Conservation (phyloP, 2,329 filamentous ascomycete genomes). For the Westerdykella sp. region DNA sequence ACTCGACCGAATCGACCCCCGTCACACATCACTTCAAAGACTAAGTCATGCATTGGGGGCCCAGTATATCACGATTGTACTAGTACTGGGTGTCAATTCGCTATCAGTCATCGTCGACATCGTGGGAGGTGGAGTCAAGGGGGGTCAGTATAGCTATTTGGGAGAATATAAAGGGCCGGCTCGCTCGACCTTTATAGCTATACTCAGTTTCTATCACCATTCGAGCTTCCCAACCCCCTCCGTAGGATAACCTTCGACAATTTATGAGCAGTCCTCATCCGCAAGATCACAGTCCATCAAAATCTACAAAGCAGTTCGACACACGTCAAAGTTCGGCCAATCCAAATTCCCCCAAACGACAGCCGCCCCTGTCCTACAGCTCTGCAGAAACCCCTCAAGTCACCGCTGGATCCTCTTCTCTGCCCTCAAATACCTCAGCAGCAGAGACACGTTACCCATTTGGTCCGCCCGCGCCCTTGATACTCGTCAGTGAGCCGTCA, state of each 20-base stretch:
- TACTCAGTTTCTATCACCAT: not conserved
- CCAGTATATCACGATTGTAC: conserved; percentile 13
- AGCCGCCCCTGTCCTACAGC: conserved; percentile 6
- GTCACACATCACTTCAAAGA: conserved; percentile 14
- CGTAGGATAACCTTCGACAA: conserved; percentile 1
- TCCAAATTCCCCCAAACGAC: conserved; percentile 8
- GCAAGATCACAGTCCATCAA: conserved; percentile 20
- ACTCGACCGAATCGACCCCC: conserved; percentile 15
- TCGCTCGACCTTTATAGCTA: conserved; percentile 1
- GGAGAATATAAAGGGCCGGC: conserved; percentile 21
- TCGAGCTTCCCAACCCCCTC: conserved; percentile 1
- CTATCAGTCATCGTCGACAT: conserved; percentile 19
- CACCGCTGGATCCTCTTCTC: conserved; percentile 12
- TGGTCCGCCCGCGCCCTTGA: conserved; percentile 8
- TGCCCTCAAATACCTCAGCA: conserved; percentile 5
- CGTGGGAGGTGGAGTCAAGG: conserved; percentile 5
- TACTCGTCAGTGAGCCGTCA: conserved; percentile 14
- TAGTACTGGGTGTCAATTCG: conserved; percentile 14
- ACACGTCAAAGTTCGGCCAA: conserved; percentile 5
- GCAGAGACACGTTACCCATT: too few relatives aligned
- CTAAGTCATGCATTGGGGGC: conserved; percentile 21
- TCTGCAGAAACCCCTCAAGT: conserved; percentile 18
- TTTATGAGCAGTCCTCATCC: conserved; percentile 21
- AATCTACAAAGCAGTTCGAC: conserved; percentile 10
- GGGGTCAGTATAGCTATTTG: too few relatives aligned